Evolutionary conservation across 1,284 basidiomycete species (phyloP).

Genomic region (Cerrena zonata): DNA sequence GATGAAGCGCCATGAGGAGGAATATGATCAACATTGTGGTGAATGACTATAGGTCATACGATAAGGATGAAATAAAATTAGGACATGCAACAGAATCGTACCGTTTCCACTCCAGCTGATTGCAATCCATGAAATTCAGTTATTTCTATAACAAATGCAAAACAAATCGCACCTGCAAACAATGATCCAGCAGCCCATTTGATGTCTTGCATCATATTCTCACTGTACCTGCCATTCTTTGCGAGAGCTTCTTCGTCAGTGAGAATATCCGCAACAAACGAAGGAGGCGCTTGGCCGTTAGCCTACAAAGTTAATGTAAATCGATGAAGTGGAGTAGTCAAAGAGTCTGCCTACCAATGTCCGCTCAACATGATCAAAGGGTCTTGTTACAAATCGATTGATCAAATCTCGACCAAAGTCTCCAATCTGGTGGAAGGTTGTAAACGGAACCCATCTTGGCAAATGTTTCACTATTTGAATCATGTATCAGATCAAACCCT

Average conservation of each 20-base stretch:
- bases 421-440: background rate
- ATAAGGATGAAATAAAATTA: too few species aligned
- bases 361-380: background rate
- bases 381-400: background rate
- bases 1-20: conserved; percentile 28
- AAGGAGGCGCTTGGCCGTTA: background rate
- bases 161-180: background rate
- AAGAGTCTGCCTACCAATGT: background rate
- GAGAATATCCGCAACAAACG: background rate
- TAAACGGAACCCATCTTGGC: background rate
- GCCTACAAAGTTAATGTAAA: background rate
- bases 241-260: background rate
- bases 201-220: background rate
- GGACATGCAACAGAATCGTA: too few species aligned
- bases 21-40: conserved; percentile 12
- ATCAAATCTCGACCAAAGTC: background rate
- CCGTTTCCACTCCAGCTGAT: background rate
- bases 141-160: background rate
- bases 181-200: conserved; percentile 2
- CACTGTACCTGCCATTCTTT: background rate
- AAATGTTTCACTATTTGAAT: background rate
- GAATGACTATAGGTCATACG: conserved; percentile 7
- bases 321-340: too few species aligned
- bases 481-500: background rate
- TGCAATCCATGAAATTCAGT: background rate